These are phyloP conservation scores for Pelargonium fulgidum DNA, from an alignment of 441 rosid species.

Conservation along the genomic window DNA sequence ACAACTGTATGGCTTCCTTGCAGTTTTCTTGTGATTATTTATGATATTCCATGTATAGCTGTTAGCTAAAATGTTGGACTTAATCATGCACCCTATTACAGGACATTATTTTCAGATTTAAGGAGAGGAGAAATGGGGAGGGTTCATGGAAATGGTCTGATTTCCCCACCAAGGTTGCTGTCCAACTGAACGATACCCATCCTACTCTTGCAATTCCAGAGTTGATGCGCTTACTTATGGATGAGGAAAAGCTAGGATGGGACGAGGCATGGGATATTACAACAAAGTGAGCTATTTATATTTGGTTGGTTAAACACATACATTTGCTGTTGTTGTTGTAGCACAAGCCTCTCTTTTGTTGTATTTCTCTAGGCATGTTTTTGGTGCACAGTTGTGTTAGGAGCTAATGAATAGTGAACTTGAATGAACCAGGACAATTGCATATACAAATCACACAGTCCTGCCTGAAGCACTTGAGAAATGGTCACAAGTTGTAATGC, in stretches of 20 bases:
- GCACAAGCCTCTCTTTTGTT: background rate
- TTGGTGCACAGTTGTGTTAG: conserved; percentile 15
- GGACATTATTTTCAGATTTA: conserved; percentile 86
- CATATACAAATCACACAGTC: conserved; percentile 98
- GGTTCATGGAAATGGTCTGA: conserved; percentile 75
- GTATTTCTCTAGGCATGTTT: conserved; percentile 15
- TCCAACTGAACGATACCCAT: conserved; percentile 96
- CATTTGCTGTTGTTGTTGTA: background rate
- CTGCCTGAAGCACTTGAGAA: conserved; percentile 99
- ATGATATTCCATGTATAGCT: background rate
- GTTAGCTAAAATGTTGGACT: conserved; percentile 8
- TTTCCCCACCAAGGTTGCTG: conserved; percentile 84
- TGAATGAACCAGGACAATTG: conserved; percentile 62
- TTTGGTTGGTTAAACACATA: background rate
- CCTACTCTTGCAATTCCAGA: conserved; percentile 98
- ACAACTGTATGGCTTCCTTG: background rate
- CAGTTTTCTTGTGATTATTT: background rate
- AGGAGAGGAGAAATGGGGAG: conserved; percentile 55
- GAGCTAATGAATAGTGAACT: conserved; percentile 17
- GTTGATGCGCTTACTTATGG: conserved; percentile 89
- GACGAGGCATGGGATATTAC: conserved; percentile 98
- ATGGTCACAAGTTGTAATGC: conserved; percentile 92
- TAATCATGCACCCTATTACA: conserved; percentile 35
- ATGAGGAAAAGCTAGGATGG: conserved; percentile 92
- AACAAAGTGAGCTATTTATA: conserved; percentile 39